A percentile compares a stretch with the other conserved stretches of the same genome.
Evolutionary conservation across 164 flowering plant species (phyloP).

Genomic region (Hamamelis virginiana): DNA sequence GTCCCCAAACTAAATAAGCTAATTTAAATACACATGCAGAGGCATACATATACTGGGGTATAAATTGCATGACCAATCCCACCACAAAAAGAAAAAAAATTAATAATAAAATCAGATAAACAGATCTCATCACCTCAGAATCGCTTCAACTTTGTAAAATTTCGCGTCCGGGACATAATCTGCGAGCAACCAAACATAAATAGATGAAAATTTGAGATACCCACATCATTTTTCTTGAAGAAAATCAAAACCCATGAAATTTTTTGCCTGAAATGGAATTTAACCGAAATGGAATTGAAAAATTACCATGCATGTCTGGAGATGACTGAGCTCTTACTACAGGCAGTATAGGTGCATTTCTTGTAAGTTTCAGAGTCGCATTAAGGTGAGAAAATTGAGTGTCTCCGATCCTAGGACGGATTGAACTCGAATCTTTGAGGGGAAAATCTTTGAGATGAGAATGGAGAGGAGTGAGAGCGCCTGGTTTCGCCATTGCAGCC

Average conservation of each 20-base stretch:
- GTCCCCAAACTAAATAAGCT: not conserved
- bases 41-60: not conserved
- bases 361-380: slow-evolving; percentile 21
- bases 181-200: slow-evolving; percentile 22
- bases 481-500: slow-evolving; percentile 29
- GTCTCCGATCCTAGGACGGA: slow-evolving; percentile 11
- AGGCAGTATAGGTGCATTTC: slow-evolving; percentile 33
- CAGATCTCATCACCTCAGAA: slow-evolving; percentile 53
- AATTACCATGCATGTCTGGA: slow-evolving; percentile 30
- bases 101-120: not conserved
- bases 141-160: slow-evolving; percentile 91
- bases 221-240: not conserved
- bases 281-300: too few species aligned
- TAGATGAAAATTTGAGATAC: slow-evolving; percentile 11
- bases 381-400: slow-evolving; percentile 20
- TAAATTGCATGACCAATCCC: not conserved
- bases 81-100: not conserved
- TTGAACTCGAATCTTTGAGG: slow-evolving; percentile 11
- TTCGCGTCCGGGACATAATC: slow-evolving; percentile 73
- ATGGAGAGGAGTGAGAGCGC: slow-evolving; percentile 8
- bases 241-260: too few species aligned
- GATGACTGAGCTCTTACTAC: slow-evolving; percentile 53
- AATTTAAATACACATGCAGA: not conserved
- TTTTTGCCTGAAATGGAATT: not conserved
- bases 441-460: slow-evolving; percentile 13